Base-by-base conservation (phyloP, 2,329 filamentous ascomycete genomes). In the Talaromyces rugulosus region DNA sequence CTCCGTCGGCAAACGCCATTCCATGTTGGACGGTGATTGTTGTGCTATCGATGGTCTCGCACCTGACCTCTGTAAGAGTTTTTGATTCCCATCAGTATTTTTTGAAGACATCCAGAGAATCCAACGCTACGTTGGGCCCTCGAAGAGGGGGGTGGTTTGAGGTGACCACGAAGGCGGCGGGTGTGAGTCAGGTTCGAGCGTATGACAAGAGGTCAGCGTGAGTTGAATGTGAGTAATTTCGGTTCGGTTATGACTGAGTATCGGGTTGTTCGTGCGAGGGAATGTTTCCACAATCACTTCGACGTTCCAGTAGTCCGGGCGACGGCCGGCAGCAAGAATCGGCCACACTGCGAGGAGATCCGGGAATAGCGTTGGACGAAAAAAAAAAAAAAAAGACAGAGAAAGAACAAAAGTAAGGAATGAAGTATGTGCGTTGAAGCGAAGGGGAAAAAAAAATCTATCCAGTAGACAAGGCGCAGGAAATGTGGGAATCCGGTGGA, bases 11-110 rank as follows among this genome's bases (percentile, higher is more conserved):
- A 73, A 65, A 51, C 69, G 72, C 76, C 77, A 78, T 67, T 75
- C 70, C 77, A 78, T 78, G 64, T 69, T 75, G 70, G 72, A 72
- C 64, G 71, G 68, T 64, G 72, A 71, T 66, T 71, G 70, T 70
- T 72, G 72, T 69, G 74, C 71, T 78, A 78, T 72, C 71, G 75
- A 72, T 74, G 77, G 71, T 66, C 73, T 66, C 72, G 74, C 75
- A 79, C 74, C 73, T 71, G 72, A 65, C 70, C 69, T 70, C 63
- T 70, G 72, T 68, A 71, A 71, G 67, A 67, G 67, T 68, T 71
- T 72, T 62, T 71, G 74, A 76, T 76, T 76, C 76, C 75, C 76
- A 78, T 78, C 66, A 69, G 72, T 73, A 61, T 72, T 70, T 63
- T 58, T 54, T 71, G 72, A 69, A 71, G 72, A 70, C 77, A 78